Base-by-base conservation (phyloP, 2,329 filamentous ascomycete genomes). In the Claviceps humidiphila region DNA sequence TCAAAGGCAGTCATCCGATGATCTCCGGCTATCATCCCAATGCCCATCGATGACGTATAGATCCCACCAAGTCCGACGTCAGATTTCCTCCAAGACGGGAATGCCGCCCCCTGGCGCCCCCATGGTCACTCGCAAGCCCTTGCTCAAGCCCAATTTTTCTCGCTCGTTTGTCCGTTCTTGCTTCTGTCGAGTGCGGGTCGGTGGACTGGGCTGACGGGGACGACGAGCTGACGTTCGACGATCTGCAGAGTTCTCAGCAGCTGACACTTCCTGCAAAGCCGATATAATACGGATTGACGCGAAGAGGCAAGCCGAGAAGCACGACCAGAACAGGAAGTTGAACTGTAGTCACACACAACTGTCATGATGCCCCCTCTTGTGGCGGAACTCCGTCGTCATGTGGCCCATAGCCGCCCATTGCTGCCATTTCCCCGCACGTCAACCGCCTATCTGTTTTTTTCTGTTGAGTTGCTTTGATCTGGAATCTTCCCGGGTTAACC, bases 21-120 rank as follows among this genome's bases (percentile, higher is more conserved):
- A 58, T 95, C 82, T 3, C 87, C 87, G 5, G 88, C 87, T 58
- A 94, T 77, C 77, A 95, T 85, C 51, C 85, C 87, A 20, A 20
- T 20, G 20, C 20, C 20, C 20, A 63, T 95, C 89, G 14, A 88
- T 78, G n/a, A 87, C 77, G 62, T 84, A 91, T 4, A 81, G 63
- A 56, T 81, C 89, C 90, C 90, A 96, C 89, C 89, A 96, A 1
- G 89, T 96, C 54, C 90, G 77, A 17, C 89, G 79, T 79, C 88
- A 85, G 64, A 84, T 87, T 66, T 96, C 90, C 63, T 91, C 87
- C 3, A 90, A 64, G 1, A 89, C 73, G 0, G 80, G 74, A 54
- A 85, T 79, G 5, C 80, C 80, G 30, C 20, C 20, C 20, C 20
- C 20, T 22, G 20, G 2, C 20, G 20, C 75, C 72, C 16, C 85